Evolutionary conservation across 805 yeast species (phyloP).

Genomic region (Spathaspora passalidarum): DNA sequence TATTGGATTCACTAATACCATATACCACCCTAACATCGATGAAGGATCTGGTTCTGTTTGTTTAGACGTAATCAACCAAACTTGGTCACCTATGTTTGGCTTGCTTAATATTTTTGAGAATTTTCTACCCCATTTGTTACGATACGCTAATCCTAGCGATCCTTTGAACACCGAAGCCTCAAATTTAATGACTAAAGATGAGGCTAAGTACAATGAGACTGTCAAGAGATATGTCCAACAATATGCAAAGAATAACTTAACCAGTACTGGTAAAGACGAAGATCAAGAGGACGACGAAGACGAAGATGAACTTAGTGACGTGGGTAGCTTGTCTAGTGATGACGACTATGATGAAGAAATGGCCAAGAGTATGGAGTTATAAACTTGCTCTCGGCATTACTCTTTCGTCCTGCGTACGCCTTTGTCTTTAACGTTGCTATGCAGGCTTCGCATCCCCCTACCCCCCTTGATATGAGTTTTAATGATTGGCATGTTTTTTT

Average conservation of each 20-base stretch:
- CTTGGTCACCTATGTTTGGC: slow-evolving; percentile 98
- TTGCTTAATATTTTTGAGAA: slow-evolving; percentile 86
- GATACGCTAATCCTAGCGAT: slow-evolving; percentile 92
- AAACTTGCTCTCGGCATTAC: no score
- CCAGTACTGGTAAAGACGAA: slow-evolving; percentile 41
- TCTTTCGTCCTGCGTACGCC: not conserved
- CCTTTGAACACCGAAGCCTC: slow-evolving; percentile 93
- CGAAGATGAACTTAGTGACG: slow-evolving; percentile 44
- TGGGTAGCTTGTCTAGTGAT: slow-evolving; percentile 49
- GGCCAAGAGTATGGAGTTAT: slow-evolving; percentile 33
- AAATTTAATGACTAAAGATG: slow-evolving; percentile 67
- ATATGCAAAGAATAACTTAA: slow-evolving; percentile 44
- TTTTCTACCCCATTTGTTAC: slow-evolving; percentile 85
- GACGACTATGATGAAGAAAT: slow-evolving; percentile 40
- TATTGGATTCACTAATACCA: slow-evolving; percentile 87
- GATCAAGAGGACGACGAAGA: slow-evolving; percentile 33
- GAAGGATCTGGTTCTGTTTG: slow-evolving; percentile 89
- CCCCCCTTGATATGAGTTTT: not conserved
- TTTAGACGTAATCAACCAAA: slow-evolving; percentile 92
- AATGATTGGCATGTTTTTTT: not conserved
- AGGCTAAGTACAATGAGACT: slow-evolving; percentile 58
- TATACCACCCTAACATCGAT: slow-evolving; percentile 94
- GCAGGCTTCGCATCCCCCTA: not conserved
- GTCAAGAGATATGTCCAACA: slow-evolving; percentile 72
- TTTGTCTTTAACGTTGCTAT: not conserved